Evolutionary conservation across 371 early-diverging fungal genomes (phyloP).

Genomic region (Astathelohania contejeani): DNA sequence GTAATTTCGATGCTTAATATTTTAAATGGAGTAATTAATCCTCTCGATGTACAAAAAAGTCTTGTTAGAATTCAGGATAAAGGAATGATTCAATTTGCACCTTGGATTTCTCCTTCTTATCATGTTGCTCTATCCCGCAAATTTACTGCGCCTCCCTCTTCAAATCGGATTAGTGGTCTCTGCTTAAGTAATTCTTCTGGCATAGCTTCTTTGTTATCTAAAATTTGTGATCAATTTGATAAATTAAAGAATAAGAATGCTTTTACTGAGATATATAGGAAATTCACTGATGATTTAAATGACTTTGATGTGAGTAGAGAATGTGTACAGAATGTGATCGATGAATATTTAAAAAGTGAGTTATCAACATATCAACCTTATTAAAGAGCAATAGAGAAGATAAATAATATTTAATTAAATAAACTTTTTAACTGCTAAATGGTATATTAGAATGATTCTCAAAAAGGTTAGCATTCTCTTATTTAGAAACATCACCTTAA

Average conservation of each 20-base stretch:
- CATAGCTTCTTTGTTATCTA: constrained; percentile 69
- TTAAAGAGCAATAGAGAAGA: no score
- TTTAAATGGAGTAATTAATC: constrained; percentile 48
- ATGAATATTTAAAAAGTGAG: constrained; percentile 38
- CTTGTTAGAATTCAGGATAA: constrained; percentile 77
- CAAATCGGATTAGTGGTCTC: constrained; percentile 80
- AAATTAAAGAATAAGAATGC: constrained; percentile 82
- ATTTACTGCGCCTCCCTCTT: constrained; percentile 56
- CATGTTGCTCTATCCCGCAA: constrained; percentile 58
- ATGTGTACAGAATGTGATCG: constrained; percentile 32
- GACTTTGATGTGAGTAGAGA: constrained; percentile 47
- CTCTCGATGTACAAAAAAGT: constrained; percentile 65
- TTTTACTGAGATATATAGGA: constrained; percentile 85
- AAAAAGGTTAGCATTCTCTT: no score
- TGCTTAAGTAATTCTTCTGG: constrained; percentile 93
- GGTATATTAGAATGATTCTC: no score
- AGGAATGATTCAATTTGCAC: constrained; percentile 79
- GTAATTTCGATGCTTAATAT: constrained; percentile 64
- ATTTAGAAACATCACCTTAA: no score
- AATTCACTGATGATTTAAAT: constrained; percentile 44
- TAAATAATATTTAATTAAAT: no score
- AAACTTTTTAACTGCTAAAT: no score
- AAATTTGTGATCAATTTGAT: constrained; percentile 86
- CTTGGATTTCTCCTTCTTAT: constrained; percentile 96
- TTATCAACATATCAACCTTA: no score